These are phyloP conservation scores for Aspergillus mulundensis DNA, from an alignment of 495 filamentous ascomycete species.

Conservation along the genomic window DNA sequence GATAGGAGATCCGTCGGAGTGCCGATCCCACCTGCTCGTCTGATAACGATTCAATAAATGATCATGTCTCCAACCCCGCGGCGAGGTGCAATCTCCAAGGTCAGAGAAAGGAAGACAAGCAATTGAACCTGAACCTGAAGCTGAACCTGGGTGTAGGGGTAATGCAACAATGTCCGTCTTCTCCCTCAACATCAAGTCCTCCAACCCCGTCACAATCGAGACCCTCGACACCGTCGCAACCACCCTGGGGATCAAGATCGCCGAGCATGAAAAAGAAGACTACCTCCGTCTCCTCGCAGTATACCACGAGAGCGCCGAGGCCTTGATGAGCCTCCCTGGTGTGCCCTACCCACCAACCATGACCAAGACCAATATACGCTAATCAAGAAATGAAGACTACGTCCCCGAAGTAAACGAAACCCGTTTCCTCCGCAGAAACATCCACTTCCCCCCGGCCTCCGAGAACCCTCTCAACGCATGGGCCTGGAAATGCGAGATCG, in stretches of 20 bases:
- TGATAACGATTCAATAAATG: neutral
- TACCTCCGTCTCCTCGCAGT: neutral
- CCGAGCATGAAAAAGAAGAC: neutral
- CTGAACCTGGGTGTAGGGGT: neutral
- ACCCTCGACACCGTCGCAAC: neutral
- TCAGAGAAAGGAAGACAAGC: no score
- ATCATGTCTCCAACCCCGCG: neutral
- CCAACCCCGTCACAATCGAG: neutral
- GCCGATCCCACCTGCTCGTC: neutral
- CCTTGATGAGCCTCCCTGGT: neutral
- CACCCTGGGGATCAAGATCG: neutral
- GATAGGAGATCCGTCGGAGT: neutral
- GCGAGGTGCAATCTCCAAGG: no score
- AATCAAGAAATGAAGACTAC: no score
- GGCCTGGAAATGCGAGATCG: neutral
- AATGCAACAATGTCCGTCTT: neutral
- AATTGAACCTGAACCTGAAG: no score
- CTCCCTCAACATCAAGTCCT: neutral
- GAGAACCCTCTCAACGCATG: neutral
- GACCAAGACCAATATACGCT: no score
- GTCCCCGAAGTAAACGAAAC: neutral
- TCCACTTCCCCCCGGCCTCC: neutral
- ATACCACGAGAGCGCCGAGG: neutral
- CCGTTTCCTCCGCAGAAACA: neutral
- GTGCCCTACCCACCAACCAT: no score